Evolutionary conservation across 2,329 filamentous ascomycete genomes (phyloP), one percentile per base, ranked within the genome.

Genomic region (Fusarium compactum): DNA sequence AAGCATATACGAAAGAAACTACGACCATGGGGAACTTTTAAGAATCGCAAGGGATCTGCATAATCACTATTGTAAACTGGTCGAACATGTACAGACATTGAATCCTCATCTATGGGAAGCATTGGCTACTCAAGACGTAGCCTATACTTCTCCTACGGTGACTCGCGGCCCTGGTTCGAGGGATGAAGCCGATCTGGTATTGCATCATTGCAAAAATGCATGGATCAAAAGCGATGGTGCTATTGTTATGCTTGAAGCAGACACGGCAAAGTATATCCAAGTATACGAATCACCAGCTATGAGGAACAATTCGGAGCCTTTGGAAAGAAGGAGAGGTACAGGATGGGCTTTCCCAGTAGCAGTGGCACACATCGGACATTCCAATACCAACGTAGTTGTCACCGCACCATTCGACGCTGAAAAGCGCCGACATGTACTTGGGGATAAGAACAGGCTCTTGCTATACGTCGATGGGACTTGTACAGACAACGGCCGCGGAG

Each of bases 261-360:
- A 50, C 14, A 50, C 47, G 4, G 9, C 29, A 10, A 16, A 34
- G 10, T 50, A 18, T 12, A 15, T 14, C 18, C 47, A 20, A 8
- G 10, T 4, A 2, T 14, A 50, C 20, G 12, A 7, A n/a, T 2
- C 7, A 5, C 11, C 7, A 6, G 1, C n/a, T 12, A 5, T 8
- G 16, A 18, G 3, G 2, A 32, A 6, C 0, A 4, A 18, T 10
- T 1, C 27, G 8, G 2, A 32, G 8, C 4, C n/a, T 8, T 10
- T 34, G 10, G 3, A 7, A 7, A 50, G 20, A 7, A 15, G 16
- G 6, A 8, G 16, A 50, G 47, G 47, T 1, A 34, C 30, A 6
- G 47, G 43, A 11, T 27, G 6, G 22, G 15, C 11, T 5, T 45
- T 45, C 43, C 43, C 43, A 24, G 20, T 8, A 0, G 6, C 10